Evolutionary conservation across 257 asterid species (phyloP).

Genomic region (Cruciata laevipes): DNA sequence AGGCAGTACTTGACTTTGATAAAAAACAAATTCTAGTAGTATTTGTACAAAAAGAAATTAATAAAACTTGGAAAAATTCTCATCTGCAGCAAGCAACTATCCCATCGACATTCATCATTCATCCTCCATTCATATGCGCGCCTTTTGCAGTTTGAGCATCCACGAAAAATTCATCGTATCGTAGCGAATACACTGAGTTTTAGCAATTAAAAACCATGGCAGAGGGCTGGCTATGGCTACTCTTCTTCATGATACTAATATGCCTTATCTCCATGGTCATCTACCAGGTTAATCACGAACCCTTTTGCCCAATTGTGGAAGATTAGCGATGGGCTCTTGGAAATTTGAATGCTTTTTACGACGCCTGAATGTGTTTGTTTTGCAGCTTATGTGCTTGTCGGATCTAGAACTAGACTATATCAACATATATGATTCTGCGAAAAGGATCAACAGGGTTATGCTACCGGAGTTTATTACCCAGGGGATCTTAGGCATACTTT

Average conservation of each 20-base stretch:
- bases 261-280: conserved; percentile 59
- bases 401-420: conserved; percentile 86
- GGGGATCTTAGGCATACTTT: conserved; percentile 72
- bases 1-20: too few species aligned
- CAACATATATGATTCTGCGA: conserved; percentile 82
- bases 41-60: too few species aligned
- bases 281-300: conserved; percentile 51
- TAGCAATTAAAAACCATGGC: conserved; percentile 32
- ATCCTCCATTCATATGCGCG: background rate
- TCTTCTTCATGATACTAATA: conserved; percentile 69
- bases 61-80: too few species aligned
- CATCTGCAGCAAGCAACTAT: background rate
- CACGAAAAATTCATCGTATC: background rate
- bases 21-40: too few species aligned
- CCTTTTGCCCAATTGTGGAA: background rate
- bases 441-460: conserved; percentile 65
- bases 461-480: conserved; percentile 72
- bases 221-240: conserved; percentile 67
- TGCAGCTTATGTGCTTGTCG: conserved; percentile 87
- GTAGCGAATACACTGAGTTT: background rate
- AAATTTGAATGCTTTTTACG: background rate
- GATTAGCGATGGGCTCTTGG: background rate
- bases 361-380: background rate
- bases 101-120: background rate
- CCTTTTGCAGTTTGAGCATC: background rate